Base-by-base conservation (phyloP, 2,329 filamentous ascomycete genomes). In the Ophiostoma triangulosporum region DNA sequence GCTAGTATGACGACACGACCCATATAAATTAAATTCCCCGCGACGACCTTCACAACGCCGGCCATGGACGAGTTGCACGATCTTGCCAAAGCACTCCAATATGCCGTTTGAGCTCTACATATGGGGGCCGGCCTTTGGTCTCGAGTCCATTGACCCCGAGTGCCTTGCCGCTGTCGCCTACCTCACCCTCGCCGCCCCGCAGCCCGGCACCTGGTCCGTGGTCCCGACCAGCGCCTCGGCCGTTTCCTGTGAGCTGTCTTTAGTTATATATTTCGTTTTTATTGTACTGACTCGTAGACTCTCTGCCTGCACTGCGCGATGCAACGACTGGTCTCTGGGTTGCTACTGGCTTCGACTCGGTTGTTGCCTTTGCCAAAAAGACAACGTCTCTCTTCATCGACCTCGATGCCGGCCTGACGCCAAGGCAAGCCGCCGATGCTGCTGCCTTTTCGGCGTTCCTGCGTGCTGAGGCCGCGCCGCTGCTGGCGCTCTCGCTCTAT, bases 101-200 rank as follows among this genome's bases (percentile, higher is more conserved):
- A 36, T 68, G 66, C 62, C 80, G 58, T 70, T 88, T 49, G 80
- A 91, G 69, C 78, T 98, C 56, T 86, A 95, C 69, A 78, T 95
- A 63, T 95, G 90, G 84, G 90, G 90, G 50, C 83, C 88, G 53
- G 90, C 87, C 38, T 95, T 95, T 66, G 83, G 82, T 38, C 78
- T 96, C 45, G 84, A 91, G 14, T 97, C 93, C 43, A 85, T 97
- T 62, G 90, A 97, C 63, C 75, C 91, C 46, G 87, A 95, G 72
- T 97, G 90, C 65, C 79, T 95, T 57, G 90, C 90, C 27, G 76
- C 84, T 43, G 81, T 95, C 60, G 81, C 86, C 52, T 90, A 90
- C 65, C 74, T 95, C 54, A 77, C 80, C 57, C 73, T 80, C 61
- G 71, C 87, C 24, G 75, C 45, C 17, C 45, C 45, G 27, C 45